Base-by-base conservation (phyloP, 2,329 filamentous ascomycete genomes). In the Incumbomyces lentus region DNA sequence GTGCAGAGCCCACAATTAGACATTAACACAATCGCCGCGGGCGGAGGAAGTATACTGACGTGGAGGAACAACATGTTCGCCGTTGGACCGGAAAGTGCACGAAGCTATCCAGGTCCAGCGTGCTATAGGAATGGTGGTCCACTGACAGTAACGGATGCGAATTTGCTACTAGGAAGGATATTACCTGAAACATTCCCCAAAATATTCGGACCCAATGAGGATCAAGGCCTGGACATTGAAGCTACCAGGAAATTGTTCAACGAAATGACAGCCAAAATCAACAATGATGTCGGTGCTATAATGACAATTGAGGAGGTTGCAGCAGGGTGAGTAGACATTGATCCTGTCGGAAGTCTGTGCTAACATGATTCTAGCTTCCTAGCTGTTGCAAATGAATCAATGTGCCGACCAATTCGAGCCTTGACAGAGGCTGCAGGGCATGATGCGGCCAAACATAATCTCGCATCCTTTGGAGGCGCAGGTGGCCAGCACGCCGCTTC, bases 71-170 rank as follows among this genome's bases (percentile, higher is more conserved):
- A 88, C 0, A 70, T 94, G 0, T 95, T 95, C 54, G 84, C 89
- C 0, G 88, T 95, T 2, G 89, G 89, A 0, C 89, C 89, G 0
- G 87, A 94, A 60, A 92, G 85, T 6, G 89, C 88, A 1, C 83
- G 86, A 26, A 88, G 89, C 2, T 86, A 94, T 58, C 89, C 89
- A 0, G 89, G 89, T 0, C 89, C 89, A 8, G 86, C 86, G 1
- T 95, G 88, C 56, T 95, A 95, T 64, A 77, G 88, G 29, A 95
- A 95, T 64, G 86, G 83, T 0, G 89, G 89, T 0, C 88, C 89
- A 3, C 73, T 89, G 3, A 92, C 89, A 0, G 88, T 95, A n/a
- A 95, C 89, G 0, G 89, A 95, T 60, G 89, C 89, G 1, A 95
- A 95, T 56, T 64, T 95, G 5, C 86, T 86, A 57, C 77, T 95